Evolutionary conservation across 2,329 filamentous ascomycete genomes (phyloP), one percentile per base, ranked within the genome.

Genomic region (Aspergillus sergii): DNA sequence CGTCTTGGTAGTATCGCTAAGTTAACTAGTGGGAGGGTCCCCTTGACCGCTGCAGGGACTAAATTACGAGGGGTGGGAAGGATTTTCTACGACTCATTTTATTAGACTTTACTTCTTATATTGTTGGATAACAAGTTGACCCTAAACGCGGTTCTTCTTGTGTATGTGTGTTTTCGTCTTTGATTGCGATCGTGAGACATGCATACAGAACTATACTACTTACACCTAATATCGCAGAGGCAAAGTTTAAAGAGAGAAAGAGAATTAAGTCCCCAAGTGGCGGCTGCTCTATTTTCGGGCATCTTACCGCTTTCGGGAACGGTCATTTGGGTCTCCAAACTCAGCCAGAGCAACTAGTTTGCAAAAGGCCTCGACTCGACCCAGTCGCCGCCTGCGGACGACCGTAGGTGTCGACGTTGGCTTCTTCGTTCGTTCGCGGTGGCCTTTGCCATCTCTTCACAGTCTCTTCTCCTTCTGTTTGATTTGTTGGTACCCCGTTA

Each of bases 231-330:
- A 36, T 36, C 39, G 16, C 39, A 50, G 26, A 50, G 5, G 26
- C 26, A 28, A 30, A 48, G 45, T 48, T 26, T 48, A 26, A 46
- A 51, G 11, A 28, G 21, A 32, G 9, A 28, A 50, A 30, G 16
- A 26, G 8, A 26, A 26, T 23, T 16, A 10, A 23, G 23, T 41
- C 39, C 19, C 36, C 16, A 8, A 54, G 51, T 54, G 51, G 57
- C 43, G 57, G 43, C 21, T 58, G 30, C 39, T 41, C 58, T 50
- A 60, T 60, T 60, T 61, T 61, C 59, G 53, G 59, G 53, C 53
- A 51, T 61, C 59, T 61, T 57, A 57, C 59, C 59, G 59, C 23
- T 51, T 57, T 23, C 59, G 53, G 59, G 12, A 16, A 41, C 30
- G 51, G 30, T 30, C 51, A 36, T 26, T 54, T 26, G 14, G 21